Evolutionary conservation across 257 asterid species (phyloP).

Genomic region (Forsythia viridissima): DNA sequence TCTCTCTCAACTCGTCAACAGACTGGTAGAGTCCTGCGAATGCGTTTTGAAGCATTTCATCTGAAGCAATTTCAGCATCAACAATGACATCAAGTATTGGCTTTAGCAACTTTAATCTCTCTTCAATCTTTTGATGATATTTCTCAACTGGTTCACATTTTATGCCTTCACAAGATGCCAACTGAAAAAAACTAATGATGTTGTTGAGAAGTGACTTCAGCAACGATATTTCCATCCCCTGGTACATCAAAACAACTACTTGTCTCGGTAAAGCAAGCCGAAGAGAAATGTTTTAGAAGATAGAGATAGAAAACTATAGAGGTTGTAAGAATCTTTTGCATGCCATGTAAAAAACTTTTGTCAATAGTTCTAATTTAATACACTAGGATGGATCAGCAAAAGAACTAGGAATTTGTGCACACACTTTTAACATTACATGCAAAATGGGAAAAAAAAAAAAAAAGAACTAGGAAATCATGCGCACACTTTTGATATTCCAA

Average conservation of each 20-base stretch:
- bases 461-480: not conserved
- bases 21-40: slow-evolving; percentile 52
- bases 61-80: slow-evolving; percentile 46
- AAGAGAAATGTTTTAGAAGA: slow-evolving; percentile 11
- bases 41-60: slow-evolving; percentile 61
- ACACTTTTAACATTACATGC: not conserved
- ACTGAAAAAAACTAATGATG: slow-evolving; percentile 50
- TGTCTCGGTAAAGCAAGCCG: slow-evolving; percentile 10
- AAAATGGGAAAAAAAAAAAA: not conserved
- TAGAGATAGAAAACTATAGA: not conserved
- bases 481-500: not conserved
- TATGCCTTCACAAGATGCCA: slow-evolving; percentile 55
- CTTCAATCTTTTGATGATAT: slow-evolving; percentile 56
- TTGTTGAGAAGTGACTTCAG: slow-evolving; percentile 66
- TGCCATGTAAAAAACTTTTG: not conserved
- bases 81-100: slow-evolving; percentile 60
- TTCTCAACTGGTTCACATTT: slow-evolving; percentile 59
- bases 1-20: slow-evolving; percentile 64
- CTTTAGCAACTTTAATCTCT: slow-evolving; percentile 59
- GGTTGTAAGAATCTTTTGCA: not conserved
- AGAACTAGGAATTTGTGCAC: not conserved
- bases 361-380: not conserved
- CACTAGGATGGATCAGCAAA: not conserved
- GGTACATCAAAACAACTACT: slow-evolving; percentile 30
- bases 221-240: slow-evolving; percentile 79